Percentiles rank a stretch among this genome's conserved stretches.
phyloP scores from a whole-genome alignment of 2,329 filamentous ascomycete genomes.

The Elsinoe ampelina region DNA sequence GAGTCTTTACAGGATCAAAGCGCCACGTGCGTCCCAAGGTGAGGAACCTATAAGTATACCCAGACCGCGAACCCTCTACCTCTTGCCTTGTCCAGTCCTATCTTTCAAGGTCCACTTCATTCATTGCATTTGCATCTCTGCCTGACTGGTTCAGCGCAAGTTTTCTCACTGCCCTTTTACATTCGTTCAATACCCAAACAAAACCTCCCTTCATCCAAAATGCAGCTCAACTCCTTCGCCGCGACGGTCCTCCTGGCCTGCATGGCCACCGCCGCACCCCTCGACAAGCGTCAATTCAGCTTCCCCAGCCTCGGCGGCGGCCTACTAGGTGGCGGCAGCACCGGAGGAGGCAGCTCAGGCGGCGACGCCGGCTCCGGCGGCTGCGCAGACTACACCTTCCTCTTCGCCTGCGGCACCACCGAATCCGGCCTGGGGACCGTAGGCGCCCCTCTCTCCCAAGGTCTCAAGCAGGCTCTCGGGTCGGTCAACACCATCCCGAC shows the following conservation, averaged over 20 bases:
- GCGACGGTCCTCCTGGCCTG: slow-evolving; percentile 18
- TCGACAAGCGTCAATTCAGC: slow-evolving; percentile 13
- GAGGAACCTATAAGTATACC: neutral
- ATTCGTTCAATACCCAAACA: slow-evolving; percentile 1
- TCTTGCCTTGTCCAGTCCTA: slow-evolving; percentile 4
- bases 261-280: slow-evolving; percentile 17
- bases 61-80: neutral
- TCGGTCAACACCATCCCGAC: slow-evolving; percentile 40
- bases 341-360: slow-evolving; percentile 18
- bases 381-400: slow-evolving; percentile 42
- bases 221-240: slow-evolving; percentile 18
- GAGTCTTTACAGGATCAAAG: neutral
- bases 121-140: neutral
- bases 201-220: slow-evolving; percentile 12
- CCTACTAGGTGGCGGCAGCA: neutral
- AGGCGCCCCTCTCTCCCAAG: slow-evolving; percentile 44
- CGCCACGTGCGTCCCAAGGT: neutral
- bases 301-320: neutral
- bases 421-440: slow-evolving; percentile 41
- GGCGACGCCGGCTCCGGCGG: slow-evolving; percentile 21
- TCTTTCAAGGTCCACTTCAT: slow-evolving; percentile 5
- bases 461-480: slow-evolving; percentile 35
- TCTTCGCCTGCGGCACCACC: slow-evolving; percentile 49
- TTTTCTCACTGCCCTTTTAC: neutral
- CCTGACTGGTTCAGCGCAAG: slow-evolving; percentile 10